A percentile compares a stretch with the other conserved stretches of the same genome.
Conservation (phyloP, 352 stramenopile species). For the Pythium monospermum region DNA sequence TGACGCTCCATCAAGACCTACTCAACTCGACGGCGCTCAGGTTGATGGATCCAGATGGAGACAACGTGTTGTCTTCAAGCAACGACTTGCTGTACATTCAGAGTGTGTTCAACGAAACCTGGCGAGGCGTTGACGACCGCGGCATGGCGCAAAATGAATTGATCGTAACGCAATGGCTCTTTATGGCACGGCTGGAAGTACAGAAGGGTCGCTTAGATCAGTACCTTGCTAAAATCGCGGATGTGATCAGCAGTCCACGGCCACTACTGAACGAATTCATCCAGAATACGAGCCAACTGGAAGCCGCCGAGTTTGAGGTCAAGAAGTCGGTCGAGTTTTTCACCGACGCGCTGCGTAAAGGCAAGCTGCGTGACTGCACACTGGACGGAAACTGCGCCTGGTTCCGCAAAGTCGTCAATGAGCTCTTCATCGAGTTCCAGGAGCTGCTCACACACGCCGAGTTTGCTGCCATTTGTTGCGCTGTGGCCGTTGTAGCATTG, state of each 20-base stretch:
- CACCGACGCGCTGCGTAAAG: conserved; percentile 38
- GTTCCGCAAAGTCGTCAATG: conserved; percentile 39
- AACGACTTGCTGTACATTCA: conserved; percentile 37
- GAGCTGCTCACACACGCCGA: conserved; percentile 35
- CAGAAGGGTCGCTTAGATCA: conserved; percentile 37
- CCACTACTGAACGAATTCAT: conserved; percentile 34
- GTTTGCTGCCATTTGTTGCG: conserved; percentile 27
- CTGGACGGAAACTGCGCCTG: conserved; percentile 55
- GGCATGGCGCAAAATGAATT: conserved; percentile 37
- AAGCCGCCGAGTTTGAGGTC: conserved; percentile 50
- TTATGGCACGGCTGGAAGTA: conserved; percentile 36
- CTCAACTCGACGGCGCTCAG: conserved; percentile 36
- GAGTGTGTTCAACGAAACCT: conserved; percentile 48
- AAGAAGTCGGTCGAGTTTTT: conserved; percentile 56
- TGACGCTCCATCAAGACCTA: conserved; percentile 31
- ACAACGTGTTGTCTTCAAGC: conserved; percentile 25
- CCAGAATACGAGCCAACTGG: conserved; percentile 37
- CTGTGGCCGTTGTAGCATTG: conserved; percentile 19
- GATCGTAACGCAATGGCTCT: conserved; percentile 41
- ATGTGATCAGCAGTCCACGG: conserved; percentile 30
- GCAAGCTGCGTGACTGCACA: conserved; percentile 56
- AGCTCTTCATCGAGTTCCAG: conserved; percentile 43
- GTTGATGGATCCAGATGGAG: conserved; percentile 45
- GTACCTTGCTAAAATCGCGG: conserved; percentile 28
- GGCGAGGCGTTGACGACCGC: conserved; percentile 34